Base-by-base conservation (phyloP, 805 yeast genomes). In the Wickerhamiella vanderwaltii region DNA sequence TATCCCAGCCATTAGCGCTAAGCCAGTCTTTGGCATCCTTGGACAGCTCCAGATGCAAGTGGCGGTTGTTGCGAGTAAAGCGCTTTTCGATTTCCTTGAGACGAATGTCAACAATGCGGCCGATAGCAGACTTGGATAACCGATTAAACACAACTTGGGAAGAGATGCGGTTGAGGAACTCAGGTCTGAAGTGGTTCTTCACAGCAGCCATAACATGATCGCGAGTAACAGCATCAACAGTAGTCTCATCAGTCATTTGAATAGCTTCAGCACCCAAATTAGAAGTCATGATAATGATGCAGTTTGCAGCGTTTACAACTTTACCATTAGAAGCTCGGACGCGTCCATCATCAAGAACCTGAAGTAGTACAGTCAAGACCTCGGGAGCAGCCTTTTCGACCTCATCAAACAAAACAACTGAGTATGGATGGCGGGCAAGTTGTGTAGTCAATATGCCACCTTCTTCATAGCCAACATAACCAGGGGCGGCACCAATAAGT, bases 311-410 rank as follows among this genome's bases (percentile, higher is more conserved):
- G 65, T 87, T 87, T 53, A 91, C 79, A 29, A 85, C 76, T 55
- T 88, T 87, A 57, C 98, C 98, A 57, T 82, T 85, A 41, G 94
- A 84, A 13, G 95, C 81, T 12, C 96, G 85, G 48, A 91, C 77
- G 63, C 95, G 77, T 58, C 98, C 98, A 63, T 91, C 98, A 57
- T 91, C 98, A 47, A 91, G 68, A 65, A 91, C 75, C 63, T 91
- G 98, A 51, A 91, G 69, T 55, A 91, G 68, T 16, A 91, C 80
- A 6, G 95, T 91, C 57, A 88, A 68, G 2, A 91, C 98, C 60
- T 88, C 97, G 1, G 98, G 98, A 5, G 95, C 95, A 13, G 98
- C 98, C 64, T 91, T 91, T 59, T 91, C 98, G 43, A 91, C 95
- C 66, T 91, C 98, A 64, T 91, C 98, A 57, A 91, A 91, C 47